phyloP scores from a whole-genome alignment of 441 rosid genomes.

The Populus hybrid region DNA sequence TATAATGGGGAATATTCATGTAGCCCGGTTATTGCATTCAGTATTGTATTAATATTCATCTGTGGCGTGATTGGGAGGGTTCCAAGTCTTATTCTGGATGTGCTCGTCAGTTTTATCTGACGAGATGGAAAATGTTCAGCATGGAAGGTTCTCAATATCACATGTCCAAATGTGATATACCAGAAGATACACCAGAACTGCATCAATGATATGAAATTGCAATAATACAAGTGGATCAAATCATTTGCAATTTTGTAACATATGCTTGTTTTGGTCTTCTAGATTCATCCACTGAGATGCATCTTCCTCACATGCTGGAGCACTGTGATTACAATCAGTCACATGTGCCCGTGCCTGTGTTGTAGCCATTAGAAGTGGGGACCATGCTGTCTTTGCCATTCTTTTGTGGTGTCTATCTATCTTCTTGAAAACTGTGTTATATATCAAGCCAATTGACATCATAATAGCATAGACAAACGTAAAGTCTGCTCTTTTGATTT shows the following conservation, averaged over 20 bases:
- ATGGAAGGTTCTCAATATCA: too few relatives aligned
- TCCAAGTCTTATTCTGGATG: neutral
- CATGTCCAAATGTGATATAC: neutral
- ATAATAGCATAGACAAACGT: too few relatives aligned
- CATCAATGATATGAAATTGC: too few relatives aligned
- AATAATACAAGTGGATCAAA: neutral
- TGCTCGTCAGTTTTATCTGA: neutral
- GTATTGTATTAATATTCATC: neutral
- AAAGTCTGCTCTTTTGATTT: too few relatives aligned
- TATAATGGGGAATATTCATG: neutral
- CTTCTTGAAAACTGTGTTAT: neutral
- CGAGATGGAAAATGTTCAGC: neutral
- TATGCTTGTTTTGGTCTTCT: conserved; percentile 1
- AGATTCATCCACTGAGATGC: neutral
- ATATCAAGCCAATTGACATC: neutral
- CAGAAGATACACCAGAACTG: too few relatives aligned
- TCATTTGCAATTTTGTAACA: conserved; percentile 5
- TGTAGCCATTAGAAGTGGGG: conserved; percentile 5
- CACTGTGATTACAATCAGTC: conserved; percentile 5
- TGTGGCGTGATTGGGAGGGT: neutral
- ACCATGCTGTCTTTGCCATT: conserved; percentile 9
- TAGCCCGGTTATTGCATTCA: neutral
- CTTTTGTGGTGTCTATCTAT: neutral
- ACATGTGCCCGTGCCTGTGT: conserved; percentile 12
- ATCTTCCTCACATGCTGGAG: conserved; percentile 4